phyloP scores from a whole-genome alignment of 306 rosid species.

The Dryas octopetala region DNA sequence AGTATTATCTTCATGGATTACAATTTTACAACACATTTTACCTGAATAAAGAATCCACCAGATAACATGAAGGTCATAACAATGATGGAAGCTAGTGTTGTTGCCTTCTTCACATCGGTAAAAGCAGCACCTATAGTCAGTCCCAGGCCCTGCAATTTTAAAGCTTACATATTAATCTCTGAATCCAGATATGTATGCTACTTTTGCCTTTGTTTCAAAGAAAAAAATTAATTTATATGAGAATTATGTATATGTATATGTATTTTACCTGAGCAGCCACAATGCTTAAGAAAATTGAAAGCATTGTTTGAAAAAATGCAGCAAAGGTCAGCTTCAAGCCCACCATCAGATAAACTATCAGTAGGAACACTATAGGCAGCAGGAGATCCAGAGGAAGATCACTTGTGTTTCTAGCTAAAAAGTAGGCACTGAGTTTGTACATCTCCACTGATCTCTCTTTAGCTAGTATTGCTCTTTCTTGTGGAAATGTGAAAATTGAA shows the following conservation, averaged over 20 bases:
- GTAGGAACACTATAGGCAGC: slow-evolving; percentile 67
- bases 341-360: slow-evolving; percentile 90
- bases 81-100: slow-evolving; percentile 84
- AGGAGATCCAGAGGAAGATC: slow-evolving; percentile 88
- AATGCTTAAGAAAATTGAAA: slow-evolving; percentile 82
- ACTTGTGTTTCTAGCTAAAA: slow-evolving; percentile 85
- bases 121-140: slow-evolving; percentile 87
- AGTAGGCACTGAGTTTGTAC: slow-evolving; percentile 93
- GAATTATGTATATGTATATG: not conserved
- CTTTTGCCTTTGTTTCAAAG: not conserved
- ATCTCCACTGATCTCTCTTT: slow-evolving; percentile 91
- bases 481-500: slow-evolving; percentile 90
- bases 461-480: slow-evolving; percentile 88
- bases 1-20: not conserved
- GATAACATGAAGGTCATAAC: slow-evolving; percentile 99
- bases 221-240: not conserved
- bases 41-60: slow-evolving; percentile 93
- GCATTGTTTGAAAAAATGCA: slow-evolving; percentile 71
- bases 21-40: slow-evolving; percentile 7
- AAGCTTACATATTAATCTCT: not conserved
- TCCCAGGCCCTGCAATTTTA: slow-evolving; percentile 69
- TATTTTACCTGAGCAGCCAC: slow-evolving; percentile 84
- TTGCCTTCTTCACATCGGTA: slow-evolving; percentile 81
- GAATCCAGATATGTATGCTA: not conserved
- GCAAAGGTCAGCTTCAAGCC: slow-evolving; percentile 56